phyloP scores from a whole-genome alignment of 768 basidiomycete species.

The Amyloporia xantha region DNA sequence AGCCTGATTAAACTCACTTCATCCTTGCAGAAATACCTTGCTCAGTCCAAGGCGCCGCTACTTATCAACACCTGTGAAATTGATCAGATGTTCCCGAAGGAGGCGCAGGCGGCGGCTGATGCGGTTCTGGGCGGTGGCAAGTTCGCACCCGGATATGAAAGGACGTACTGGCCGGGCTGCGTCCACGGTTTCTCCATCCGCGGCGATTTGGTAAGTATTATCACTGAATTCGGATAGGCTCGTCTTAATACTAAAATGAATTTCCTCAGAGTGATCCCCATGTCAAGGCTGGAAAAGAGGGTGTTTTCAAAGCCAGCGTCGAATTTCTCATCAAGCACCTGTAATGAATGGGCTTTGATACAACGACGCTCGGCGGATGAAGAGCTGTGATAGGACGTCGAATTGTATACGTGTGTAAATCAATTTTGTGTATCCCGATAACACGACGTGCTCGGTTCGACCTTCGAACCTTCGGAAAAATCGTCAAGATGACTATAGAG shows the following conservation, averaged over 20 bases:
- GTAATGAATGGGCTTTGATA: not conserved
- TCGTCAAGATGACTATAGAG: too few species aligned
- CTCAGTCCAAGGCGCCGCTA: constrained; percentile 31
- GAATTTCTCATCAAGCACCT: constrained; percentile 42
- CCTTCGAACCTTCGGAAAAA: too few species aligned
- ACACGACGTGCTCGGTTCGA: too few species aligned
- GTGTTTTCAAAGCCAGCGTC: constrained; percentile 49
- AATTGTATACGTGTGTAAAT: not conserved
- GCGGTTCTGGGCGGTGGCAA: constrained; percentile 33
- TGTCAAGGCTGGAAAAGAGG: constrained; percentile 58
- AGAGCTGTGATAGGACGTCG: not conserved
- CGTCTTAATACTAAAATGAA: too few species aligned
- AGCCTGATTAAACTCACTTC: not conserved
- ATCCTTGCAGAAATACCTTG: constrained; percentile 24
- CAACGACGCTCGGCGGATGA: too few species aligned
- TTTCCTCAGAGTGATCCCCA: constrained; percentile 34
- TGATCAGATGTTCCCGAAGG: constrained; percentile 28
- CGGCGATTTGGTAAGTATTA: constrained; percentile 28
- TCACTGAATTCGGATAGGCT: constrained; percentile 20
- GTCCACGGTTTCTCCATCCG: constrained; percentile 34
- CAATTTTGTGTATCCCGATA: too few species aligned
- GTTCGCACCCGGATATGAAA: constrained; percentile 32
- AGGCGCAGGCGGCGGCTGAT: constrained; percentile 27
- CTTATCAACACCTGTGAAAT: constrained; percentile 36
- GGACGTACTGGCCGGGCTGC: constrained; percentile 27